Base-by-base conservation (phyloP, 306 rosid species). In the Senna tora region DNA sequence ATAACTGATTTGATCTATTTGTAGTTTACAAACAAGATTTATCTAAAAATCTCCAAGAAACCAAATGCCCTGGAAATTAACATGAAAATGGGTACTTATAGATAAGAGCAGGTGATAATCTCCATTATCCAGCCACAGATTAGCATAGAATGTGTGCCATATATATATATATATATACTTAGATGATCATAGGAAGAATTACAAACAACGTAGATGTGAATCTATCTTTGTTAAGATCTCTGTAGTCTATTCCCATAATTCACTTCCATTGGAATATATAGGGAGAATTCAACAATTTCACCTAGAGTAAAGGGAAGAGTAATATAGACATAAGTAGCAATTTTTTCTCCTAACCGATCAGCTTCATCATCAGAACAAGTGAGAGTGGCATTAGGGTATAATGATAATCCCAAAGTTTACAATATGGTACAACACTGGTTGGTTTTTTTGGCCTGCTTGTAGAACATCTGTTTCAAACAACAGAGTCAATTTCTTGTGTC, bases 401-500 rank as follows among this genome's bases (percentile, higher is more conserved):
- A 54, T 60, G 67, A 70, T 11, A 62, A 25, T 6, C 72, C 72
- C 21, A 73, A 72, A 77, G 79, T 84, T 89, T 85, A 95, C 81
- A 91, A 75, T 76, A 95, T 76, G 70, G 89, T 79, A 85, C 99
- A 95, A 66, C 97, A 95, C 78, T 81, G 87, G 62, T 89, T 95
- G 80, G 99, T 88, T 87, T 89, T 84, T 22, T 95, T 91, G 0
- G 97, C 97, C 76, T 91, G 97, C 78, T 91, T 95, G 92, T 95
- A 95, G 90, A 91, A 95, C 97, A 95, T 91, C 97, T 95, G 97
- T 86, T 85, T 49, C 88, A 83, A 79, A 69, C 78, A 52, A 54
- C 72, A 20, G 8, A 52, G 64, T 73, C 65, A 72, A 69, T 30
- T 74, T 59, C 34, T 49, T 67, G 61, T 7, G 58, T 78, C 78